A percentile compares a stretch with the other conserved stretches of the same genome.
Conservation (phyloP, 805 yeast genomes). For the Spathaspora hagerdaliae region DNA sequence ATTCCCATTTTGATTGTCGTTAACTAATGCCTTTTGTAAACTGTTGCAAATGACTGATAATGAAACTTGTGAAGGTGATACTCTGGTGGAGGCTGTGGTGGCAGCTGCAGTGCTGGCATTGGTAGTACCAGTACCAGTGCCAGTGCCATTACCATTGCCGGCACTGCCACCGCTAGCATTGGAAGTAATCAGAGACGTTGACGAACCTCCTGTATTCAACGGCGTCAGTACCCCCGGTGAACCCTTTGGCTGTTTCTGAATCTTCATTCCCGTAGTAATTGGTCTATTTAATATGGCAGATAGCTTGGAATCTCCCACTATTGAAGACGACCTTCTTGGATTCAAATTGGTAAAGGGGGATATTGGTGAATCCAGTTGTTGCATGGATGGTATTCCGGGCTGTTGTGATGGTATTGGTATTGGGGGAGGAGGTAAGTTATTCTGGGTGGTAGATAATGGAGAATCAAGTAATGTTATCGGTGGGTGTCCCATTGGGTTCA, state of each 20-base stretch:
- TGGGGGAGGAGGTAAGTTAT: neutral
- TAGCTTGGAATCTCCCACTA: neutral
- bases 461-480: neutral
- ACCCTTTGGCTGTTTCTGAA: neutral
- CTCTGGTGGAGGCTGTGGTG: too few species aligned
- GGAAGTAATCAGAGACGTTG: too few species aligned
- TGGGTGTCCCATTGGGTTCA: neutral
- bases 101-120: too few species aligned
- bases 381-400: too few species aligned
- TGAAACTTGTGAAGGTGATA: neutral
- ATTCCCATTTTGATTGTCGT: conserved; percentile 1
- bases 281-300: neutral
- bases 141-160: too few species aligned
- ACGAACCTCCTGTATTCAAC: too few species aligned
- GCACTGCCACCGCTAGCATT: too few species aligned
- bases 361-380: neutral
- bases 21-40: conserved; percentile 2
- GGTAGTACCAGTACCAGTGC: too few species aligned
- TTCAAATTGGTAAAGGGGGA: neutral
- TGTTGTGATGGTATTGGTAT: too few species aligned
- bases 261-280: neutral
- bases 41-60: conserved; percentile 1
- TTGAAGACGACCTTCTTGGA: neutral
- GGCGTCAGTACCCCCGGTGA: too few species aligned
- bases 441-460: neutral